A percentile compares a stretch with the other conserved stretches of the same genome.
Conservation (phyloP, 495 filamentous ascomycete species). For the Daldinia bambusicola region DNA sequence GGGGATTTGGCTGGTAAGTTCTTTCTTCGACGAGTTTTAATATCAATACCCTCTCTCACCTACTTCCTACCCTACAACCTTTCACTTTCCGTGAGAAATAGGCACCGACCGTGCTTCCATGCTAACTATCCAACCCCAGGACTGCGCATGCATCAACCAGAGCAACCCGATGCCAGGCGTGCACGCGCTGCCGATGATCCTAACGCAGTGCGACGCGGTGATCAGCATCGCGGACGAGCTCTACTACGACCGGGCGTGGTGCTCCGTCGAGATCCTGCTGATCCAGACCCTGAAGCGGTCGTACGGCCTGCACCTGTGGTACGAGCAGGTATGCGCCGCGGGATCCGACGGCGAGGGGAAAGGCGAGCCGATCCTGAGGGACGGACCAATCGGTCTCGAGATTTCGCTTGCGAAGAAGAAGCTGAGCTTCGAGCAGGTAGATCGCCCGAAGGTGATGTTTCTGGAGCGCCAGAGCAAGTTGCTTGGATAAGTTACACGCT, state of each 20-base stretch:
- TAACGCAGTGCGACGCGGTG: conserved; percentile 45
- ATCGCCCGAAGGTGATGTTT: conserved; percentile 45
- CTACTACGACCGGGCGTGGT: conserved; percentile 42
- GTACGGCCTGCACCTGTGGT: conserved; percentile 37
- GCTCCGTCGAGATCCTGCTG: conserved; percentile 42
- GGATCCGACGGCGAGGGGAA: too few species aligned
- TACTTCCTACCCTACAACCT: too few species aligned
- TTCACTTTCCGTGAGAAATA: too few species aligned
- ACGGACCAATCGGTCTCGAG: conserved; percentile 10
- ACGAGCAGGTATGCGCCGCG: conserved; percentile 25
- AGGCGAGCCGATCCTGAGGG: not conserved
- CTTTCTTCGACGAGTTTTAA: not conserved
- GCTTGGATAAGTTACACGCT: conserved; percentile 3
- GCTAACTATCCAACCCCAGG: conserved; percentile 28
- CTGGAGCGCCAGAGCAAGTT: conserved; percentile 42
- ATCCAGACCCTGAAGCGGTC: conserved; percentile 25
- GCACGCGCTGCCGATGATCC: conserved; percentile 41
- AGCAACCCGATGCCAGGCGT: conserved; percentile 40
- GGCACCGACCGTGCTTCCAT: too few species aligned
- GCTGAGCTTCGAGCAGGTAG: conserved; percentile 37
- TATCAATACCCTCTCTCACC: not conserved
- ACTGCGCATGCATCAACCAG: conserved; percentile 46
- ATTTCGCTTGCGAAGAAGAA: conserved; percentile 34
- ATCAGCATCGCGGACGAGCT: conserved; percentile 39
- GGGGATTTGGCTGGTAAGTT: conserved; percentile 44